Percentiles rank a stretch among this genome's conserved stretches.
These are phyloP conservation scores for Fomes fomentarius DNA, from an alignment of 1,284 basidiomycete species.

Conservation along the genomic window DNA sequence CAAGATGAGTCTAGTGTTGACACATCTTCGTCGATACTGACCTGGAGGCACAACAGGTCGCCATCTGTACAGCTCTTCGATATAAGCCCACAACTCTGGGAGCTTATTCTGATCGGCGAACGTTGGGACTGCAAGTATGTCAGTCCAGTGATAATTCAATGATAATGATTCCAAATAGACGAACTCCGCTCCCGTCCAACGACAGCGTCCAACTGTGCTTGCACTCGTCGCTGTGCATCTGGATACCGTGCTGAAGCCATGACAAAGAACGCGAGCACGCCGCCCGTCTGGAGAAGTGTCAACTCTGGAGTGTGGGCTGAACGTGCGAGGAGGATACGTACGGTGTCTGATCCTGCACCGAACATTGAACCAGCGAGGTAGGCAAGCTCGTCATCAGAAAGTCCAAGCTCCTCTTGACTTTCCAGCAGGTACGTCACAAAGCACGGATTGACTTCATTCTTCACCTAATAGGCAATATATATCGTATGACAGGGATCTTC, in stretches of 20 bases:
- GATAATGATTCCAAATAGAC: constrained; percentile 16
- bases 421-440: constrained; percentile 63
- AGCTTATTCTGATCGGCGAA: constrained; percentile 54
- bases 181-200: constrained; percentile 56
- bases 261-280: constrained; percentile 56
- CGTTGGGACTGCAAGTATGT: constrained; percentile 43
- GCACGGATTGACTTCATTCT: constrained; percentile 43
- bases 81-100: constrained; percentile 62
- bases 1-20: background rate
- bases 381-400: constrained; percentile 57
- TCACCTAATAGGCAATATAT: constrained; percentile 36
- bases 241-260: constrained; percentile 70
- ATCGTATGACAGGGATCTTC: background rate
- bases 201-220: constrained; percentile 61
- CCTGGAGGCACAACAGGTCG: constrained; percentile 52
- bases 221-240: constrained; percentile 55
- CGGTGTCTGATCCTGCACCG: constrained; percentile 68
- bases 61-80: constrained; percentile 66
- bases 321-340: constrained; percentile 14
- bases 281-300: constrained; percentile 42
- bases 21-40: background rate
- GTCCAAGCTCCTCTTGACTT: constrained; percentile 48
- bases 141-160: background rate
- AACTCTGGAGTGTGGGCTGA: background rate
- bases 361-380: constrained; percentile 68